phyloP scores from a whole-genome alignment of 371 early-diverging fungal species.

The Zychaea mexicana region DNA sequence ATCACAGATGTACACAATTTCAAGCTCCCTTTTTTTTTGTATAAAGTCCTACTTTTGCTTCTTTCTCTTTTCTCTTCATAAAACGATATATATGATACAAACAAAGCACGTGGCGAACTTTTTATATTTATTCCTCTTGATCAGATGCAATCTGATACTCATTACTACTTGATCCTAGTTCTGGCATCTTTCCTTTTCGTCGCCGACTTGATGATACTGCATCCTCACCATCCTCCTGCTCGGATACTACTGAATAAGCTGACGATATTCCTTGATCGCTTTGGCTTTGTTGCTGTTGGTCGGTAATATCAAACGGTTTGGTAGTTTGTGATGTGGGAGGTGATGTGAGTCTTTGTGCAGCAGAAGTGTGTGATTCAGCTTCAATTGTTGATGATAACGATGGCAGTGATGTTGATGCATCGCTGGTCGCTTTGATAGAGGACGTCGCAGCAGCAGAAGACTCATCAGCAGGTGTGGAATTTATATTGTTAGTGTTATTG shows the following conservation, averaged over 20 bases:
- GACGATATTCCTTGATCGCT: background rate
- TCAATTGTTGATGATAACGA: too few relatives aligned
- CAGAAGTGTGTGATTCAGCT: too few relatives aligned
- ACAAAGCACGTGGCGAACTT: background rate
- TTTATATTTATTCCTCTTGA: background rate
- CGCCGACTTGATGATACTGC: background rate
- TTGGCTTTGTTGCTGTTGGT: background rate
- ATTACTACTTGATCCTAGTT: constrained; percentile 2
- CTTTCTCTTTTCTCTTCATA: too few relatives aligned
- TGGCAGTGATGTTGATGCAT: too few relatives aligned
- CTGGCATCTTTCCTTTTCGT: constrained; percentile 10
- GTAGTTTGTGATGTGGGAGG: background rate
- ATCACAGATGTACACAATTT: too few relatives aligned
- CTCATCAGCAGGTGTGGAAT: background rate
- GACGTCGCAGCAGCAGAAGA: too few relatives aligned
- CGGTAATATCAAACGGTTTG: background rate
- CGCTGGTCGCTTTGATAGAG: too few relatives aligned
- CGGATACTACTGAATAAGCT: background rate
- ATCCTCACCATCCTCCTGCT: background rate
- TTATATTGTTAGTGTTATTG: background rate
- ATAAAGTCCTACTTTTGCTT: too few relatives aligned
- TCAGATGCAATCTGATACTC: background rate
- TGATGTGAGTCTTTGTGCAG: too few relatives aligned
- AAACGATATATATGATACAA: background rate
- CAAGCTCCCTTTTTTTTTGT: too few relatives aligned